These are phyloP conservation scores for Mycena belliarum DNA, from an alignment of 768 basidiomycete species.

Conservation along the genomic window DNA sequence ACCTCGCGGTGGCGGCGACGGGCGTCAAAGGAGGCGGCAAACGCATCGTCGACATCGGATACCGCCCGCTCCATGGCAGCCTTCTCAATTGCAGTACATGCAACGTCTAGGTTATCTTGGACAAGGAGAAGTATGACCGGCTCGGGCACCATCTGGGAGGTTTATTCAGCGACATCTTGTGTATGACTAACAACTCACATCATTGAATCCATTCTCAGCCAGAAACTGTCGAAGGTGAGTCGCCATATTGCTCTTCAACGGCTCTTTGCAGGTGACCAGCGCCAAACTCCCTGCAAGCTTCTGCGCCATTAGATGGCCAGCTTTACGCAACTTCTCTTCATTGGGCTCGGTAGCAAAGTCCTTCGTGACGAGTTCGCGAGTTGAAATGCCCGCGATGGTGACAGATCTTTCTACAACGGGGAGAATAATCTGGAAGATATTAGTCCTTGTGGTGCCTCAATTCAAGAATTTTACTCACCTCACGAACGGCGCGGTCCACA, in stretches of 20 bases:
- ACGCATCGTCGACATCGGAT: constrained; percentile 89
- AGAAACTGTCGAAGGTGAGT: constrained; percentile 85
- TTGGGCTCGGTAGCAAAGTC: constrained; percentile 94
- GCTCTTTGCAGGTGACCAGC: constrained; percentile 97
- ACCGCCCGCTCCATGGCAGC: constrained; percentile 97
- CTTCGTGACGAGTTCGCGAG: constrained; percentile 91
- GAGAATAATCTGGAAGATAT: constrained; percentile 71
- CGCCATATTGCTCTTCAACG: constrained; percentile 87
- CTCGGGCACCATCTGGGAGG: constrained; percentile 74
- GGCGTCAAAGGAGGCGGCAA: constrained; percentile 77
- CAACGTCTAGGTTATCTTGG: constrained; percentile 89
- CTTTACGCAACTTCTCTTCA: constrained; percentile 87
- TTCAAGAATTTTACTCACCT: constrained; percentile 50
- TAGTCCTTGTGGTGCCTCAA: neutral
- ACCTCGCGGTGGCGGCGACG: constrained; percentile 89
- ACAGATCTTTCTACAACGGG: constrained; percentile 98
- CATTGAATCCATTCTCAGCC: constrained; percentile 85
- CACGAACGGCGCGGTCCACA: constrained; percentile 91
- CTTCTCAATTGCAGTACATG: constrained; percentile 93
- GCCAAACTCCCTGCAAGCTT: constrained; percentile 96
- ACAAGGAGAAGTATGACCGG: constrained; percentile 79
- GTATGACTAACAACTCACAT: constrained; percentile 44
- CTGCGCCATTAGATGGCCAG: constrained; percentile 95
- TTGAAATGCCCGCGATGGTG: constrained; percentile 97
- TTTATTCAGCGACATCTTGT: constrained; percentile 1